phyloP scores from a whole-genome alignment of 176 grass and related monocot genomes.

The Phoenix roebelenii region DNA sequence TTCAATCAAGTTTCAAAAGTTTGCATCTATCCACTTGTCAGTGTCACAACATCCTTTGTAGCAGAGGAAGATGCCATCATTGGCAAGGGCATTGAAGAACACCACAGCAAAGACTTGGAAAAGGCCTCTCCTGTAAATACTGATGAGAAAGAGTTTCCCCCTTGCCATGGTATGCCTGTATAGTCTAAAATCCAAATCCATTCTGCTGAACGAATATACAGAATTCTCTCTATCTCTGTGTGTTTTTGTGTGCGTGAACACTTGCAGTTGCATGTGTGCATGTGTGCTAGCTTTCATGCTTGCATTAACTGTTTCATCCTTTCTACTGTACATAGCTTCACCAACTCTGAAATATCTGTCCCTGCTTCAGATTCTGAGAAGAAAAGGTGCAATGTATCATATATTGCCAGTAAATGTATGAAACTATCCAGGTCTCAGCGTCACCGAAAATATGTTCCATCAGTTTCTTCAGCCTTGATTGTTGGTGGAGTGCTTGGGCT shows the following conservation, averaged over 20 bases:
- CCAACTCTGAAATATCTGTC: not conserved
- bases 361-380: constrained; percentile 36
- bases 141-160: constrained; percentile 15
- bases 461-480: constrained; percentile 76
- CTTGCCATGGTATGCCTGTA: constrained; percentile 21
- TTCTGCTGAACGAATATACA: too few relatives aligned
- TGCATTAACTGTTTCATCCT: too few relatives aligned
- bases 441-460: constrained; percentile 80
- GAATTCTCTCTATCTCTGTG: too few relatives aligned
- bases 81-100: constrained; percentile 38
- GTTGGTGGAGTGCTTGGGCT: constrained; percentile 77
- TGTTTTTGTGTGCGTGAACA: too few relatives aligned
- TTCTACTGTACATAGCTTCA: not conserved
- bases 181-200: too few relatives aligned
- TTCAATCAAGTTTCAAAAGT: constrained; percentile 97
- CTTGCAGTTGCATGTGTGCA: too few relatives aligned
- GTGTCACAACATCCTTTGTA: constrained; percentile 91
- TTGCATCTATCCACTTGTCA: constrained; percentile 93
- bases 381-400: constrained; percentile 22
- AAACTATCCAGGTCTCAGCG: constrained; percentile 22
- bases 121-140: constrained; percentile 35
- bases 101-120: constrained; percentile 47
- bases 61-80: constrained; percentile 99
- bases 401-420: constrained; percentile 27
- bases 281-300: too few relatives aligned